Percentiles rank a stretch among this genome's conserved stretches.
phyloP scores from a whole-genome alignment of 306 rosid species.

The Urtica urens region DNA sequence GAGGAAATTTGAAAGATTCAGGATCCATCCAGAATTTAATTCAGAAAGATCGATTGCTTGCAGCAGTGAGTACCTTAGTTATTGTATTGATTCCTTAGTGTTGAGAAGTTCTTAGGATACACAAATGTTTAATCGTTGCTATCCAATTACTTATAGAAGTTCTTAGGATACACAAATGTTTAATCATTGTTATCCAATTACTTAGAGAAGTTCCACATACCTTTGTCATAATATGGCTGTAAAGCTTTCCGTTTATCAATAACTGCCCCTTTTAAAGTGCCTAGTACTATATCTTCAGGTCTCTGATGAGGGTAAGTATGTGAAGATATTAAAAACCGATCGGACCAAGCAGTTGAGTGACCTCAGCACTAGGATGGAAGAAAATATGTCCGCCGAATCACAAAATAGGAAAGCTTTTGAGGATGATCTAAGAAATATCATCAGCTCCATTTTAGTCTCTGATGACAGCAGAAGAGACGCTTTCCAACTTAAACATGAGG shows the following conservation, averaged over 20 bases:
- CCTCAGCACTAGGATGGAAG: slow-evolving; percentile 56
- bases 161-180: neutral
- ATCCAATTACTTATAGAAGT: no score
- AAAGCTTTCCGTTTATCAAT: no score
- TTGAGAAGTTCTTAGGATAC: neutral
- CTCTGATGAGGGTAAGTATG: slow-evolving; percentile 67
- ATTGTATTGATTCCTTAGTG: neutral
- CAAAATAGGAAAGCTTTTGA: slow-evolving; percentile 54
- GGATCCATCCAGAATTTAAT: slow-evolving; percentile 71
- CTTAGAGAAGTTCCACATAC: no score
- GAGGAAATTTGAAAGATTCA: slow-evolving; percentile 41
- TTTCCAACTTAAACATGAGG: slow-evolving; percentile 73
- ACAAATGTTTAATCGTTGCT: neutral
- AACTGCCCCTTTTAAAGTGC: slow-evolving; percentile 13
- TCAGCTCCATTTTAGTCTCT: slow-evolving; percentile 54
- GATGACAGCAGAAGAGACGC: slow-evolving; percentile 78
- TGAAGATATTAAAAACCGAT: slow-evolving; percentile 49
- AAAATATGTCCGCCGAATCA: slow-evolving; percentile 48
- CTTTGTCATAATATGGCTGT: no score
- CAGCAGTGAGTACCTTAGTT: slow-evolving; percentile 55
- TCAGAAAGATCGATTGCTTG: slow-evolving; percentile 84
- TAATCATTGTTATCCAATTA: no score
- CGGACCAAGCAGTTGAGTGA: slow-evolving; percentile 71
- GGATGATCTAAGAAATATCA: slow-evolving; percentile 61
- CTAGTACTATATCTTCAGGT: slow-evolving; percentile 39